Evolutionary conservation across 805 yeast species (phyloP).

Genomic region (Saturnispora serradocipensis): DNA sequence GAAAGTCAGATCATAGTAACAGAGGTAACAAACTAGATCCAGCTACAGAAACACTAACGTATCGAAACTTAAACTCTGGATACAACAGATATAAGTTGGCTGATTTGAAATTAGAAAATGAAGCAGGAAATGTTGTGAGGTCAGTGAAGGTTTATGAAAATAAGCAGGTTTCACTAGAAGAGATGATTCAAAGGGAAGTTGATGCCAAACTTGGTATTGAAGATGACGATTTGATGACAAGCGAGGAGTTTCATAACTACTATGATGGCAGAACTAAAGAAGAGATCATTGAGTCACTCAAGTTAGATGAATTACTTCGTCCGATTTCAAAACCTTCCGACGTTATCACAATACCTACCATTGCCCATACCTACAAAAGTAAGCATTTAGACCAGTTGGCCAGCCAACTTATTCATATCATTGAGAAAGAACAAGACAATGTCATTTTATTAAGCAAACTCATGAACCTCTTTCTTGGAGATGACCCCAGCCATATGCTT

Average conservation of each 20-base stretch:
- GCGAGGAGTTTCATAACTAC: slow-evolving; percentile 11
- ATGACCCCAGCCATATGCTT: slow-evolving; percentile 60
- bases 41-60: slow-evolving; percentile 20
- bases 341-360: slow-evolving; percentile 58
- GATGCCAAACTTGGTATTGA: slow-evolving; percentile 23
- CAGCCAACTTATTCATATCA: slow-evolving; percentile 61
- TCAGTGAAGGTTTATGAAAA: slow-evolving; percentile 20
- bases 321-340: slow-evolving; percentile 82
- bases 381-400: slow-evolving; percentile 54
- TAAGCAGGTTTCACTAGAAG: slow-evolving; percentile 20
- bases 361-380: slow-evolving; percentile 56
- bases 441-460: slow-evolving; percentile 64
- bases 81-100: neutral
- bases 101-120: slow-evolving; percentile 14
- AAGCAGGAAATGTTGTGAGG: slow-evolving; percentile 13
- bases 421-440: slow-evolving; percentile 73
- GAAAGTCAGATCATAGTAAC: slow-evolving; percentile 10
- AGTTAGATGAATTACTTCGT: slow-evolving; percentile 51
- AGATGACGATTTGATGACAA: slow-evolving; percentile 9
- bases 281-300: slow-evolving; percentile 37
- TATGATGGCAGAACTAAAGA: slow-evolving; percentile 15
- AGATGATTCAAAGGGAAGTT: slow-evolving; percentile 20
- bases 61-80: slow-evolving; percentile 14
- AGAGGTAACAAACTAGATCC: slow-evolving; percentile 26
- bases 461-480: slow-evolving; percentile 77